Percentiles rank a stretch among this genome's conserved stretches.
Conservation (phyloP, 768 basidiomycete species). For the Mycena vitilis region DNA sequence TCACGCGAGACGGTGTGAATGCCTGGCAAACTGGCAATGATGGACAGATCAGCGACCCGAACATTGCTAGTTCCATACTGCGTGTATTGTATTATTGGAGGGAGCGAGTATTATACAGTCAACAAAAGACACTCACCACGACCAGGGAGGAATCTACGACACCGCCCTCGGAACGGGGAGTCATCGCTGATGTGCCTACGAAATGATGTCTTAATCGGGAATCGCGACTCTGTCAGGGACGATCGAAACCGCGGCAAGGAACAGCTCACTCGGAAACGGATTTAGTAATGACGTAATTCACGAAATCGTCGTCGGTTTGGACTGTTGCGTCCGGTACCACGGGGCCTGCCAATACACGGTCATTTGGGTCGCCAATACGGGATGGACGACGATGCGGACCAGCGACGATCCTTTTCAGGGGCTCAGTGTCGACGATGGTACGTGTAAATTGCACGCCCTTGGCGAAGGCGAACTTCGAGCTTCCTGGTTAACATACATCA, state of each 20-base stretch:
- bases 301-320: constrained; percentile 28
- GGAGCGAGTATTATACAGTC: background rate
- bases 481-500: too few species aligned
- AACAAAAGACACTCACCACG: constrained; percentile 17
- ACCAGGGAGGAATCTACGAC: constrained; percentile 31
- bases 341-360: background rate
- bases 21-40: constrained; percentile 47
- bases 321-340: constrained; percentile 22
- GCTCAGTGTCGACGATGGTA: constrained; percentile 28
- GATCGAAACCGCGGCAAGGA: too few species aligned
- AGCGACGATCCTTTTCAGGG: constrained; percentile 29
- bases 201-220: constrained; percentile 24
- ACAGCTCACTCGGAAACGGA: constrained; percentile 22
- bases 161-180: constrained; percentile 23
- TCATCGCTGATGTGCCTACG: constrained; percentile 29
- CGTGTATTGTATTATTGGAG: background rate
- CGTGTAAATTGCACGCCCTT: constrained; percentile 29
- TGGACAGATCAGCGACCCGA: constrained; percentile 54
- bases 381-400: background rate
- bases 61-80: constrained; percentile 54
- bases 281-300: constrained; percentile 25
- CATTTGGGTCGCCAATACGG: too few species aligned
- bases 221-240: too few species aligned
- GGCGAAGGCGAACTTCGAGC: constrained; percentile 21
- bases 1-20: constrained; percentile 41